Conservation (phyloP, 1,139 yeast genomes). For the Suhomyces ambrosiae region DNA sequence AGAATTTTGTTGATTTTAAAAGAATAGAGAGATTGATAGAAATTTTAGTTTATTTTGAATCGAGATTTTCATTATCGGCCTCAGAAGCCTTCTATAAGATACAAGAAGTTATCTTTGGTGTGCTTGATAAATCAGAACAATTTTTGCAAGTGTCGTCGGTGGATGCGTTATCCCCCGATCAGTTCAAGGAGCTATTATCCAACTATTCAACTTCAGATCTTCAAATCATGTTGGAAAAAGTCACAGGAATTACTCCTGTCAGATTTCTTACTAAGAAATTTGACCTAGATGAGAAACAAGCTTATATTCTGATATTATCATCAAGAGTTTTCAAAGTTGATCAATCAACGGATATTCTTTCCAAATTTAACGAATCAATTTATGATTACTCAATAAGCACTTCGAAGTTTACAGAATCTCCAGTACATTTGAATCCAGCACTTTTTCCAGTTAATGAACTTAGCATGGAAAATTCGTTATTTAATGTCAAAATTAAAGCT, state of each 20-base stretch:
- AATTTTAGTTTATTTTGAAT: constrained; percentile 1
- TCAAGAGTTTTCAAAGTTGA: background rate
- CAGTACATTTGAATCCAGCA: background rate
- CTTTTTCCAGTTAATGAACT: background rate
- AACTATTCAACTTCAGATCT: constrained; percentile 2
- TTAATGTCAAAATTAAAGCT: background rate
- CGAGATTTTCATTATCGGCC: background rate
- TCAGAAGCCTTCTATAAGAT: constrained; percentile 3
- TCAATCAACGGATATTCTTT: background rate
- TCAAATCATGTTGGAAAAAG: background rate
- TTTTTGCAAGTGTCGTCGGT: constrained; percentile 6
- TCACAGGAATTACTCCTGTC: background rate
- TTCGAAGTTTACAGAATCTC: background rate
- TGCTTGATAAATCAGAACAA: constrained; percentile 3
- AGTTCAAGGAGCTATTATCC: constrained; percentile 3
- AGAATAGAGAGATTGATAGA: constrained; percentile 2
- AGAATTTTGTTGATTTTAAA: constrained; percentile 1
- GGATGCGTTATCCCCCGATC: constrained; percentile 1
- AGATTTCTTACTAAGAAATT: background rate
- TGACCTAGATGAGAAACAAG: background rate
- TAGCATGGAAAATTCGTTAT: background rate
- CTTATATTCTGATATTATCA: background rate
- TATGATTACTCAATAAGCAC: background rate
- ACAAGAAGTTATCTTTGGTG: constrained; percentile 7
- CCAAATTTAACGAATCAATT: background rate